Percentiles rank a stretch among this genome's conserved stretches.
Evolutionary conservation across 352 stramenopile genomes (phyloP).

Genomic region (Globisporangium spinosum): DNA sequence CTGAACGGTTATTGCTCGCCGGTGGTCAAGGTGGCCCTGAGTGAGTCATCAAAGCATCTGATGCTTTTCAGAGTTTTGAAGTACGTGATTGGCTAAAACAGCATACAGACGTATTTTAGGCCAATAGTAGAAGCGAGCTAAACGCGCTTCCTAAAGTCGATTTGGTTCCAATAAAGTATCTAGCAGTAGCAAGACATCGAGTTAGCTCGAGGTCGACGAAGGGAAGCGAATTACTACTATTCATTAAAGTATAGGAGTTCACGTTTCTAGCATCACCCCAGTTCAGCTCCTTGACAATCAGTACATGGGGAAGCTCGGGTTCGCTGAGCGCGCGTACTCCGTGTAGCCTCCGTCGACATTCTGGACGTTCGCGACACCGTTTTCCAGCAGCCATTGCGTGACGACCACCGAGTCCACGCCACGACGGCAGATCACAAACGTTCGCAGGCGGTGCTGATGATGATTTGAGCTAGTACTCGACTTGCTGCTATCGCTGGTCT

Average conservation of each 20-base stretch:
- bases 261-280: neutral
- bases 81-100: no score
- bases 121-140: no score
- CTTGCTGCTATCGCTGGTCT: neutral
- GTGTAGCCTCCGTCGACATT: slow-evolving; percentile 78
- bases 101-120: no score
- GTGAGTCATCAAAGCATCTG: no score
- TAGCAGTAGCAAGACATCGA: no score
- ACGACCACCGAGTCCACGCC: slow-evolving; percentile 66
- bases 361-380: slow-evolving; percentile 36
- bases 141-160: no score
- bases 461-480: neutral
- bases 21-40: no score
- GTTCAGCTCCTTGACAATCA: slow-evolving; percentile 13
- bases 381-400: slow-evolving; percentile 49
- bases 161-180: no score
- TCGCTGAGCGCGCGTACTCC: slow-evolving; percentile 44
- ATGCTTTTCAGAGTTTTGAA: no score
- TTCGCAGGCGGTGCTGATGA: neutral
- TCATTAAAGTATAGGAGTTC: no score
- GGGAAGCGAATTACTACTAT: no score
- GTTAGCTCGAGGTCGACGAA: no score
- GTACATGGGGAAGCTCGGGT: slow-evolving; percentile 74
- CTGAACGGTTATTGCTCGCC: neutral
- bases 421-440: slow-evolving; percentile 77